These are phyloP conservation scores for Conoideocrella luteorostrata DNA, from an alignment of 2,329 filamentous ascomycete genomes.

Conservation along the genomic window DNA sequence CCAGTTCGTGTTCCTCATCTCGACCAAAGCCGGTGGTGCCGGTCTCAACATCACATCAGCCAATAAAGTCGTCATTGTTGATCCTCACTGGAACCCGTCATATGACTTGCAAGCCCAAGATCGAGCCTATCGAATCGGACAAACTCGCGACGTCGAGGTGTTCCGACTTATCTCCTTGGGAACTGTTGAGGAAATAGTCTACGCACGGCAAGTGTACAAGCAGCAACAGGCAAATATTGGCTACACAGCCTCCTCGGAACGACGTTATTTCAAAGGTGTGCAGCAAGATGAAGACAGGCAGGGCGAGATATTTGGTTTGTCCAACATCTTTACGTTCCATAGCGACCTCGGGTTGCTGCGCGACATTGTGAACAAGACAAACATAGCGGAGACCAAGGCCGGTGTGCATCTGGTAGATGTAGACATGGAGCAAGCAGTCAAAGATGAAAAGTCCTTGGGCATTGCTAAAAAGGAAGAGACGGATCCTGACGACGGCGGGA, in stretches of 20 bases:
- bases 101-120: constrained; percentile 96
- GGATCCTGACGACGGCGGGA: constrained; percentile 57
- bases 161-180: constrained; percentile 86
- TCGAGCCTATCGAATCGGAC: constrained; percentile 90
- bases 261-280: constrained; percentile 91
- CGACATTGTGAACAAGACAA: constrained; percentile 98
- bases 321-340: constrained; percentile 80
- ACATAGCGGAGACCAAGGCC: constrained; percentile 85
- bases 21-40: constrained; percentile 85
- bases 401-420: constrained; percentile 76
- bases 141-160: constrained; percentile 87
- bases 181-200: constrained; percentile 95
- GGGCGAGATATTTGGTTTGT: constrained; percentile 88
- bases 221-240: constrained; percentile 98
- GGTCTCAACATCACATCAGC: constrained; percentile 95
- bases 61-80: constrained; percentile 95
- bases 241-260: constrained; percentile 85
- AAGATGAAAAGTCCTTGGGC: constrained; percentile 42
- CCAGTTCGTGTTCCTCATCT: constrained; percentile 94
- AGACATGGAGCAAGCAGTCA: constrained; percentile 56
- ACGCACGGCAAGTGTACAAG: constrained; percentile 96
- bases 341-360: constrained; percentile 72
- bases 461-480: constrained; percentile 40
- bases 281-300: constrained; percentile 77
- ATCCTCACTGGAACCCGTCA: constrained; percentile 95